These are phyloP conservation scores for Zalaria sp. DNA, from an alignment of 2,329 filamentous ascomycete species.

Conservation along the genomic window DNA sequence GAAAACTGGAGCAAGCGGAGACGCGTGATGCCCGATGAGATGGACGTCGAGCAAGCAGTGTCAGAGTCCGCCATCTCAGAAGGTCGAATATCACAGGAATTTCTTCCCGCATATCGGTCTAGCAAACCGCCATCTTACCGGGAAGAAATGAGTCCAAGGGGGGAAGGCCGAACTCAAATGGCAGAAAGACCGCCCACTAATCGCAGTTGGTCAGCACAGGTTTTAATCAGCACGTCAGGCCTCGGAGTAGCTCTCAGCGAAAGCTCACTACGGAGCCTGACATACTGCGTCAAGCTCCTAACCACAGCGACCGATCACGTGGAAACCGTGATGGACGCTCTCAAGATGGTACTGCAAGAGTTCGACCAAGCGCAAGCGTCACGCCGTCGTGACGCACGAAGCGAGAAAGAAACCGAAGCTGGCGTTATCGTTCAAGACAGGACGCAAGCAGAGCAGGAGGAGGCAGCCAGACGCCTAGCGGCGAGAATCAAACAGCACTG, in stretches of 20 bases:
- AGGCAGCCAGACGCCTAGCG: conserved; percentile 45
- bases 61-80: conserved; percentile 9
- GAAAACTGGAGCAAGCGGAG: conserved; percentile 27
- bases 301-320: conserved; percentile 73
- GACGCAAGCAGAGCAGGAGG: conserved; percentile 15
- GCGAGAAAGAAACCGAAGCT: conserved; percentile 11
- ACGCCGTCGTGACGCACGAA: conserved; percentile 5
- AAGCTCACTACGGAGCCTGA: conserved; percentile 69
- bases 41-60: conserved; percentile 34
- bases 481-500: conserved; percentile 58
- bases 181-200: conserved; percentile 25
- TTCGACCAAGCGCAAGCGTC: conserved; percentile 43
- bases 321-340: conserved; percentile 55
- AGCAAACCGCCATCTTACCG: conserved; percentile 32
- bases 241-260: conserved; percentile 85
- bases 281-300: conserved; percentile 70
- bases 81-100: conserved; percentile 36
- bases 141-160: conserved; percentile 17
- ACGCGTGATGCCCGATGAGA: conserved; percentile 27
- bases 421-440: conserved; percentile 4
- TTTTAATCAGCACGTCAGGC: conserved; percentile 83
- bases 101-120: conserved; percentile 73
- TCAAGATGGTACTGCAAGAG: conserved; percentile 65
- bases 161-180: conserved; percentile 10
- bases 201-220: conserved; percentile 55